Evolutionary conservation across 768 basidiomycete genomes (phyloP).

Genomic region (Boletus pseudopeckii): DNA sequence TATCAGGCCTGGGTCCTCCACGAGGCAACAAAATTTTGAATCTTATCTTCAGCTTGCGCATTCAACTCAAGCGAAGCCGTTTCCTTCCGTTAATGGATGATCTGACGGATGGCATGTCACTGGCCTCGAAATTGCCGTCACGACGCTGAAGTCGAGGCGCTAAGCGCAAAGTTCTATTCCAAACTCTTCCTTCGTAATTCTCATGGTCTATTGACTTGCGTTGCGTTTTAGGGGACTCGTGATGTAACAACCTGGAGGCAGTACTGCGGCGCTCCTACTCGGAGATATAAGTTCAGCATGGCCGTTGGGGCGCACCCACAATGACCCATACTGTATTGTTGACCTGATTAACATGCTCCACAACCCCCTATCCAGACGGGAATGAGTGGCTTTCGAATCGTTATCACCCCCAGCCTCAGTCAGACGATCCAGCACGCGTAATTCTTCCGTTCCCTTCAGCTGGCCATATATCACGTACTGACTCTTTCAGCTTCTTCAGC

Average conservation of each 20-base stretch:
- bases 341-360: slow-evolving; percentile 21
- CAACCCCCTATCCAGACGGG: slow-evolving; percentile 45
- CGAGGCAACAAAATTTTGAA: neutral
- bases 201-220: neutral
- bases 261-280: neutral
- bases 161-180: neutral
- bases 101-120: neutral
- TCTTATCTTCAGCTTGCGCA: neutral
- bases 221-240: neutral
- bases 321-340: slow-evolving; percentile 1
- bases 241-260: slow-evolving; percentile 1
- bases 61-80: slow-evolving; percentile 1
- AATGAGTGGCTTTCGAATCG: slow-evolving; percentile 29
- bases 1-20: neutral
- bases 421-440: slow-evolving; percentile 34
- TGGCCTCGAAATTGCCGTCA: neutral
- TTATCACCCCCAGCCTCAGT: slow-evolving; percentile 33
- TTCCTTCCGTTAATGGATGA: neutral
- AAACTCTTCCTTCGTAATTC: neutral
- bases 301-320: neutral
- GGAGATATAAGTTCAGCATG: neutral
- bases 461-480: slow-evolving; percentile 47
- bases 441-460: slow-evolving; percentile 32
- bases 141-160: neutral
- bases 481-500: slow-evolving; percentile 44